phyloP scores from a whole-genome alignment of 805 yeast genomes.

The Saturnispora ahearnii region DNA sequence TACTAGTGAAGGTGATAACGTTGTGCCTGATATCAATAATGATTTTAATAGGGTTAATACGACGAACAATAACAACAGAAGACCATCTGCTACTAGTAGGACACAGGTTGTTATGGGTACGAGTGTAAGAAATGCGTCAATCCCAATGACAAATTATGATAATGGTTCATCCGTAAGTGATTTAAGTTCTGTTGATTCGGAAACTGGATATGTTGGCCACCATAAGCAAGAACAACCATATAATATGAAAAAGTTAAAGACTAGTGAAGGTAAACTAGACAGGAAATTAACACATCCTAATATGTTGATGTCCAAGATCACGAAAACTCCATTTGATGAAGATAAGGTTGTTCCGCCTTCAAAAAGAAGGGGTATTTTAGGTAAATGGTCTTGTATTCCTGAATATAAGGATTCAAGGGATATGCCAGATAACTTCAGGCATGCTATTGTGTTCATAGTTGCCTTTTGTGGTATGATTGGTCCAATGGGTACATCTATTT shows the following conservation, averaged over 20 bases:
- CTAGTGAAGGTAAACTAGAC: neutral
- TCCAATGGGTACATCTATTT: conserved; percentile 83
- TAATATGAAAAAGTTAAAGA: neutral
- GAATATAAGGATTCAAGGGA: conserved; percentile 69
- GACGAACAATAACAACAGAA: conserved; percentile 2
- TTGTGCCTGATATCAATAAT: neutral
- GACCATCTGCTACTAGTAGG: conserved; percentile 5
- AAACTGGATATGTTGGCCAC: neutral
- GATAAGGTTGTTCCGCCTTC: conserved; percentile 27
- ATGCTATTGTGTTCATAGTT: conserved; percentile 49
- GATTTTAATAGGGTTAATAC: neutral
- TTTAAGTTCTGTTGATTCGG: neutral
- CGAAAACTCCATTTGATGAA: conserved; percentile 21
- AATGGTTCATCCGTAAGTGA: neutral
- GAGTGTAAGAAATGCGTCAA: neutral
- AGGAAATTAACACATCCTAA: conserved; percentile 7
- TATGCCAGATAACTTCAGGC: conserved; percentile 43
- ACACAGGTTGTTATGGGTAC: conserved; percentile 4
- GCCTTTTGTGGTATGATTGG: conserved; percentile 73
- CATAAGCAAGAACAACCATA: neutral
- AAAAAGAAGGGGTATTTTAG: conserved; percentile 52
- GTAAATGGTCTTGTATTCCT: conserved; percentile 44
- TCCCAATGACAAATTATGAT: neutral
- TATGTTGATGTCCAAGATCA: conserved; percentile 10
- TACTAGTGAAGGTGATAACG: neutral